Conservation (phyloP, 768 basidiomycete species). For the Russula sp. region DNA sequence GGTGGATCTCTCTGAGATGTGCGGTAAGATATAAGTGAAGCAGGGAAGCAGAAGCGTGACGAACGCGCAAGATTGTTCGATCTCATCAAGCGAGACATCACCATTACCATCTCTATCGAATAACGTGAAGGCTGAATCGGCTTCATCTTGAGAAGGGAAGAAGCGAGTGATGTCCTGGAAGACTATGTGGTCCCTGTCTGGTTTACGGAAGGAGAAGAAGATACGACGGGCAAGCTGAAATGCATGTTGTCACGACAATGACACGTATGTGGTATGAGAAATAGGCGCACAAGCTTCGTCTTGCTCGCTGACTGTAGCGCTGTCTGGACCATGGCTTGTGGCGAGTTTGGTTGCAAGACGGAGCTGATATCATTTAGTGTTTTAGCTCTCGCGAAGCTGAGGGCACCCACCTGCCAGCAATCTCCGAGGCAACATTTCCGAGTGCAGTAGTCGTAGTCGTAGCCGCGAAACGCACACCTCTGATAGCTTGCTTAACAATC, state of each 20-base stretch:
- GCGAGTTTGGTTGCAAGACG: constrained; percentile 86
- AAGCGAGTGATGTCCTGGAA: constrained; percentile 67
- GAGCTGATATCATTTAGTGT: constrained; percentile 42
- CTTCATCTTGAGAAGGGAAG: constrained; percentile 66
- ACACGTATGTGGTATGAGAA: constrained; percentile 10
- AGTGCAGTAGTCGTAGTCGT: constrained; percentile 77
- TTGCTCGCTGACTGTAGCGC: constrained; percentile 80
- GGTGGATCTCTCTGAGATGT: constrained; percentile 63
- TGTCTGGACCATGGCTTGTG: constrained; percentile 73
- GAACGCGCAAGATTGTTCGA: constrained; percentile 71
- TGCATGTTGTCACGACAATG: constrained; percentile 3
- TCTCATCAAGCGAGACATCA: constrained; percentile 65
- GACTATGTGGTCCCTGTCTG: constrained; percentile 54
- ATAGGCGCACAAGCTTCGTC: constrained; percentile 53
- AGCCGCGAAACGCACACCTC: constrained; percentile 68
- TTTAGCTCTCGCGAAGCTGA: neutral
- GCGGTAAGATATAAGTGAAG: constrained; percentile 10
- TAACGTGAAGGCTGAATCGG: constrained; percentile 61
- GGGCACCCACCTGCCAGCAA: constrained; percentile 47
- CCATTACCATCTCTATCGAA: constrained; percentile 75
- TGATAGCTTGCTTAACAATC: constrained; percentile 66
- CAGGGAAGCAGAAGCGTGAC: neutral
- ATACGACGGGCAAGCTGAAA: constrained; percentile 73
- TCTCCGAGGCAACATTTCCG: constrained; percentile 61
- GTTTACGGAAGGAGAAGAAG: constrained; percentile 78